Conservation (phyloP, 345 rosid genomes). For the Aegle marmelos region DNA sequence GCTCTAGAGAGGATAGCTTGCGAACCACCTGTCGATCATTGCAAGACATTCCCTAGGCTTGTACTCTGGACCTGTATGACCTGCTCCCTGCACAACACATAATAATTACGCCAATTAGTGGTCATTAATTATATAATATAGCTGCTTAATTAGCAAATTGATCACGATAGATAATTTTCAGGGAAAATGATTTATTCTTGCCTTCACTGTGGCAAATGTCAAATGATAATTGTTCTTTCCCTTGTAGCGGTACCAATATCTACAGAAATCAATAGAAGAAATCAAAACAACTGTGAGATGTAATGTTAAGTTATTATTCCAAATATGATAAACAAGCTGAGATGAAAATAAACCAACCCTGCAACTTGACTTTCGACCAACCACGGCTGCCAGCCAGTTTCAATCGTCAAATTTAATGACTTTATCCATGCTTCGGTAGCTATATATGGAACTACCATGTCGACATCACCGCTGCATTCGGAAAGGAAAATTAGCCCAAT, state of each 20-base stretch:
- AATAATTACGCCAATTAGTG: not conserved
- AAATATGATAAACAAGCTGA: too few species aligned
- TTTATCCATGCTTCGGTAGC: conserved; percentile 30
- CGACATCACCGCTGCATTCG: conserved; percentile 34
- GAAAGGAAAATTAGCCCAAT: too few species aligned
- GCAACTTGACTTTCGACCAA: conserved; percentile 31
- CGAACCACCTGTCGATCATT: conserved; percentile 34
- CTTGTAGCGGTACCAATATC: not conserved
- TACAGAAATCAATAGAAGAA: not conserved
- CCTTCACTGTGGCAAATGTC: conserved; percentile 37
- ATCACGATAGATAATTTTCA: too few species aligned
- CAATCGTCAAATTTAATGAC: not conserved
- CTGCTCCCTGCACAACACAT: conserved; percentile 26
- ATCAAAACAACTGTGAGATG: too few species aligned
- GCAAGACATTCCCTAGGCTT: conserved; percentile 27
- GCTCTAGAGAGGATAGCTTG: conserved; percentile 29
- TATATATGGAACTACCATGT: conserved; percentile 31
- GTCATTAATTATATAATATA: too few species aligned
- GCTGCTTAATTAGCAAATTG: too few species aligned
- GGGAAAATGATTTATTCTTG: not conserved
- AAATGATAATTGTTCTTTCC: not conserved
- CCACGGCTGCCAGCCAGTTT: conserved; percentile 33
- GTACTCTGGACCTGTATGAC: conserved; percentile 41
- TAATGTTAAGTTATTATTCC: too few species aligned
- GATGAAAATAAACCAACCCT: conserved; percentile 21